Base-by-base conservation (phyloP, 306 rosid genomes). In the Psophocarpus tetragonolobus region DNA sequence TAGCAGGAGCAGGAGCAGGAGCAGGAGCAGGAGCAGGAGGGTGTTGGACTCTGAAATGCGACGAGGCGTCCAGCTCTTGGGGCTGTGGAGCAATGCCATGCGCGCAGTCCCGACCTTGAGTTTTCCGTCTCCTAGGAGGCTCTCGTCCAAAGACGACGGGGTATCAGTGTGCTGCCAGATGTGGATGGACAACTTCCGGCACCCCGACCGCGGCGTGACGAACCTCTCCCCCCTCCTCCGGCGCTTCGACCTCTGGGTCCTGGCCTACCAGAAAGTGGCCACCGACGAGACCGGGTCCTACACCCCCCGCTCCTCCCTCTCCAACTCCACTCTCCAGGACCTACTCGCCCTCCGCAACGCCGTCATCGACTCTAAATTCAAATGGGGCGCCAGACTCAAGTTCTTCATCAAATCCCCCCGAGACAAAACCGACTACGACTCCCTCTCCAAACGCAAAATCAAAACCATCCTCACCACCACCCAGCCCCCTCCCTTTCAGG, bases 241-340 rank as follows among this genome's bases (percentile, higher is more conserved):
- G 39, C 86, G 93, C 18, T 88, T 95, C 60, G 97, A 95, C 62
- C 82, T 95, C 48, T 95, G 97, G 98, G 87, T 95, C 36, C 78
- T 95, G 75, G 97, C 97, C 8, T 92, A 92, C 85, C 98, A 89
- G 80, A 92, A 92, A 81, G 95, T 89, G 42, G 86, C 83, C 67
- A 89, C 97, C 9, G 97, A 95, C 60, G 97, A 94, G 24, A 87
- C 85, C 66, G 98, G 98, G 27, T 88, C 97, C 1, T 95, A 95
- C 68, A 84, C 88, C 74, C 92, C 97, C 1, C 92, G 97, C 3
- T 79, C 75, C 68, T 56, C 90, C 5, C 60, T 94, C n/a, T 79
- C 84, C 58, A 80, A 85, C 74, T 65, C 97, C 0, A 88, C 89
- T 0, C 90, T 95, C 11, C 91, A 90, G 41, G 89, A 91, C 85